Evolutionary conservation across 192 early-diverging fungal species (phyloP).

Genomic region (Backusella tuberculispora): DNA sequence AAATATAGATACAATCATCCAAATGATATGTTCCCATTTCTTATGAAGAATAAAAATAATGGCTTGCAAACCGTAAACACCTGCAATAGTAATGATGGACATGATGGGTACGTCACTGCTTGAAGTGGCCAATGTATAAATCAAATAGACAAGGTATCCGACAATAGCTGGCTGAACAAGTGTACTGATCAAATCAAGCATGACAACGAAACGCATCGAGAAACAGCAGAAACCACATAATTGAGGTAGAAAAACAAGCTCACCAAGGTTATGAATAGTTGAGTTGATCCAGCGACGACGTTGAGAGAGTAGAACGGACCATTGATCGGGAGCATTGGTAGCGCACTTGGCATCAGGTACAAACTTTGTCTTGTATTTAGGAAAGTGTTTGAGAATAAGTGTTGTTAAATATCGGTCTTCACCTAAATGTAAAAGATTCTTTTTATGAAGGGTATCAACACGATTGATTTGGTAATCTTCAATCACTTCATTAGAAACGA

Average conservation of each 20-base stretch:
- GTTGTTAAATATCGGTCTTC: slow-evolving; percentile 98
- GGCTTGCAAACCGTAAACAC: slow-evolving; percentile 86
- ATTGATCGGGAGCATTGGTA: slow-evolving; percentile 95
- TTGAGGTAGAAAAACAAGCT: slow-evolving; percentile 91
- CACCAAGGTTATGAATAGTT: slow-evolving; percentile 97
- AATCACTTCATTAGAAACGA: slow-evolving; percentile 87
- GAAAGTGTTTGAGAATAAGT: slow-evolving; percentile 95
- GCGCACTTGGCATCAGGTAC: slow-evolving; percentile 88
- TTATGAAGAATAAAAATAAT: slow-evolving; percentile 74
- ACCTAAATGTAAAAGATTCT: slow-evolving; percentile 96
- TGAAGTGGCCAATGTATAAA: slow-evolving; percentile 63
- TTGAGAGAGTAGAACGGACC: slow-evolving; percentile 92
- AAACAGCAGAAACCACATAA: slow-evolving; percentile 97
- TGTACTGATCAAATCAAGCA: slow-evolving; percentile 91
- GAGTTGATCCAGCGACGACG: slow-evolving; percentile 99
- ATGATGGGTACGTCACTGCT: slow-evolving; percentile 70
- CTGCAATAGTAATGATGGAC: slow-evolving; percentile 82
- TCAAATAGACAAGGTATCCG: slow-evolving; percentile 83
- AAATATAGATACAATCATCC: slow-evolving; percentile 95
- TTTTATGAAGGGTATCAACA: slow-evolving; percentile 96
- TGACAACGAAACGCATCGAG: slow-evolving; percentile 94
- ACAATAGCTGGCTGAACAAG: slow-evolving; percentile 91
- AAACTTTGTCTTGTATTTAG: slow-evolving; percentile 93
- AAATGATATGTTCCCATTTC: slow-evolving; percentile 90
- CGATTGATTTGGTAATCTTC: slow-evolving; percentile 91